phyloP scores from a whole-genome alignment of 148 eudicot genomes.

The Cornus kousa region DNA sequence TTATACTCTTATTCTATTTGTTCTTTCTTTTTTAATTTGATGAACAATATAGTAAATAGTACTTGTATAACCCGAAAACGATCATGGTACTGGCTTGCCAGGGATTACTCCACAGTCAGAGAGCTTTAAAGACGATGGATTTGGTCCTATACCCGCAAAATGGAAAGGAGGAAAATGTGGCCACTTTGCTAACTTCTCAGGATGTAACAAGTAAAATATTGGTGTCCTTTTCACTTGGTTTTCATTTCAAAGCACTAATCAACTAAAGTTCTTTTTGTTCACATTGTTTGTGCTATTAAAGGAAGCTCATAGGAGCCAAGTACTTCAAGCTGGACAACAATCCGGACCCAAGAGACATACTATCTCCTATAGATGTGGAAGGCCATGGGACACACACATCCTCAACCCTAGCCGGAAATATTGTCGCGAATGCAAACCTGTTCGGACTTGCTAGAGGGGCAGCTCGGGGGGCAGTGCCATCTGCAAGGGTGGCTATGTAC shows the following conservation, averaged over 20 bases:
- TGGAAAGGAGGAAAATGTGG: constrained; percentile 76
- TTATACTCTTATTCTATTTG: too few species aligned
- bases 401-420: constrained; percentile 58
- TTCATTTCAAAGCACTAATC: neutral
- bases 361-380: constrained; percentile 56
- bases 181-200: constrained; percentile 72
- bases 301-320: constrained; percentile 84
- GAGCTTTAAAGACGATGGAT: constrained; percentile 76
- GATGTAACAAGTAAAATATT: constrained; percentile 77
- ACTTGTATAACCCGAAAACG: too few species aligned
- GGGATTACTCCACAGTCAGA: constrained; percentile 83
- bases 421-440: constrained; percentile 44
- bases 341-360: constrained; percentile 41
- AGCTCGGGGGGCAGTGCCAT: constrained; percentile 68
- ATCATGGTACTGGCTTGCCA: constrained; percentile 1
- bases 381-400: constrained; percentile 90
- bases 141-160: constrained; percentile 79
- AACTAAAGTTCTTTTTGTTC: constrained; percentile 7
- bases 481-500: constrained; percentile 62
- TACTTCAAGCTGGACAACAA: constrained; percentile 68
- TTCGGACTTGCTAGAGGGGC: constrained; percentile 57
- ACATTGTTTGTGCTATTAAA: constrained; percentile 6
- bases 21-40: too few species aligned
- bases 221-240: neutral
- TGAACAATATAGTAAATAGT: neutral